Evolutionary conservation across 345 rosid genomes (phyloP), one percentile per base, ranked within the genome.

Genomic region (Tarenaya hassleriana): DNA sequence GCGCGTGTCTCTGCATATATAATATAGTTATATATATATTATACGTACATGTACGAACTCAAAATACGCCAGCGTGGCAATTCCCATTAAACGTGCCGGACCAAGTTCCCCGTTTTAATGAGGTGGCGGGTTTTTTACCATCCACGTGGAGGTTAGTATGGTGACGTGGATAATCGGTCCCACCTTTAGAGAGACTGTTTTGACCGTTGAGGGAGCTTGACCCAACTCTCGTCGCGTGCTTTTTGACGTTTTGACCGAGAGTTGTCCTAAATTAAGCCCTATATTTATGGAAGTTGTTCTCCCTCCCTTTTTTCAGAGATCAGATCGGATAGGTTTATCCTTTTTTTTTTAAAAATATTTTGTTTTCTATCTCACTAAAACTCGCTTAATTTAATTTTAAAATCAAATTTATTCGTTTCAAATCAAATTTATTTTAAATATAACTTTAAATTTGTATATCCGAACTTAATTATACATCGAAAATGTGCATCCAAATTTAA

Each of bases 151-250:
- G 5, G 19, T 3, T 10, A 16, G 46, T 46, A 55, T 21, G 70
- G 47, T 53, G 65, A 66, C 61, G 70, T 59, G 65, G 61, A 15
- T 47, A 41, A 16, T 14, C 19, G 65, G 70, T 66, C 65, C 61
- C 65, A 53, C 61, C 56, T 53, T 45, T 51, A 56, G n/a, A 55
- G 17, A 51, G 59, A 65, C 70, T 65, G 39, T 31, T 59, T 66
- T 66, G 65, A 66, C 70, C 65, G 50, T 55, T 40, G 46, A 47
- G 47, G 7, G 35, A 59, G 70, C 59, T 66, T 66, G 70, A 66
- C 70, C 70, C 41, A 54, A 21, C 45, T 56, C 53, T 43, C 50
- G 49, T 56, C 37, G 32, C 47, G 33, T 48, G 9, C 0, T 41
- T 32, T 58, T 51, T 52, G 69, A 56, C 69, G 45, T 64, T 41